These are phyloP conservation scores for Ceriops tagal DNA, from an alignment of 345 rosid genomes.

Conservation along the genomic window DNA sequence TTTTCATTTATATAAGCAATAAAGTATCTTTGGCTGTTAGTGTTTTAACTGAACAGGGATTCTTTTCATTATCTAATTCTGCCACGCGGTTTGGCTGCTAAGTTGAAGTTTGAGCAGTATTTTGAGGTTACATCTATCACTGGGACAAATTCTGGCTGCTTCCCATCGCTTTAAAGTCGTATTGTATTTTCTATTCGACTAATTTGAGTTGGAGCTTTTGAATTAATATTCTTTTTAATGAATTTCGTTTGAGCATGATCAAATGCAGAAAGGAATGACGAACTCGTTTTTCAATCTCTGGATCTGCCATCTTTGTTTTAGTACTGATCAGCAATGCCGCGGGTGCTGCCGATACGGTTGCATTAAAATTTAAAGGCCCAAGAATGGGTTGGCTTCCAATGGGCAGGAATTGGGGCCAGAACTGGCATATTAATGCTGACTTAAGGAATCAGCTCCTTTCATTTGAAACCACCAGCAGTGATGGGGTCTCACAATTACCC, in stretches of 20 bases:
- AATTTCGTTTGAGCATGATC: conserved; percentile 41
- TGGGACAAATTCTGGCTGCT: too few relatives aligned
- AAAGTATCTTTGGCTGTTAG: too few relatives aligned
- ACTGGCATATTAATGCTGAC: conserved; percentile 95
- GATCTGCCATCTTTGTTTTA: conserved; percentile 75
- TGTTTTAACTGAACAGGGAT: too few relatives aligned
- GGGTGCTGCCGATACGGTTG: conserved; percentile 73
- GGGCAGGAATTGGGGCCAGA: conserved; percentile 99
- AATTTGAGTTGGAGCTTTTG: background rate
- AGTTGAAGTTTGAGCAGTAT: too few relatives aligned
- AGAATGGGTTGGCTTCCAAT: conserved; percentile 94
- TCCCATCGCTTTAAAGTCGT: too few relatives aligned
- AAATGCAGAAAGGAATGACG: conserved; percentile 96
- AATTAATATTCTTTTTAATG: background rate
- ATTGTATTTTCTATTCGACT: too few relatives aligned
- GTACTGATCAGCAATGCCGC: conserved; percentile 83
- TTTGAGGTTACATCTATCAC: too few relatives aligned
- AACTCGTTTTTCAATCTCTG: conserved; percentile 61
- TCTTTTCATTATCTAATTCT: too few relatives aligned
- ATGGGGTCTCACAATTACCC: conserved; percentile 51
- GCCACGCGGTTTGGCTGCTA: too few relatives aligned
- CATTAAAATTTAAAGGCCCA: conserved; percentile 87
- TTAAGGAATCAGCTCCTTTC: conserved; percentile 82
- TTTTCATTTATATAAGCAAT: too few relatives aligned
- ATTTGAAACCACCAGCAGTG: conserved; percentile 73